Evolutionary conservation across 1,284 basidiomycete species (phyloP), one percentile per base, ranked within the genome.

Genomic region (Rhodotorula glutinis): DNA sequence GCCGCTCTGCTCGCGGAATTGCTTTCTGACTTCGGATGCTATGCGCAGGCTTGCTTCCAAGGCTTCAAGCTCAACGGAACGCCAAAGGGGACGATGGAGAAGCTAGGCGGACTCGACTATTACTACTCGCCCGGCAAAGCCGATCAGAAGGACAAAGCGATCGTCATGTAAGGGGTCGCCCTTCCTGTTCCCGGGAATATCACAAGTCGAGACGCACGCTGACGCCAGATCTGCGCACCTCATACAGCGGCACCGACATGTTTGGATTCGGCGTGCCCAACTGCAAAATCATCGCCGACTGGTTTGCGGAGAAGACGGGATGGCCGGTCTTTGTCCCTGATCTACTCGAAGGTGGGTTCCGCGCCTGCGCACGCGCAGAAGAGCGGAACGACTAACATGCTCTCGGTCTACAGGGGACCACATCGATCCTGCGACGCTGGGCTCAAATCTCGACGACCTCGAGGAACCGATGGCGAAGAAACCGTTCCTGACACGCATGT

Each of bases 281-380:
- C 56, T n/a, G 54, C 55, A 61, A 58, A 46, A 27, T 68, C 38
- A 40, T 64, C 14, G 66, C 66, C 11, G 66, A 68, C 46, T 41
- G 41, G 30, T 49, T 67, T 25, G 60, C 65, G 2, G 33, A 25
- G 1, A 25, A 30, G 7, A 57, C 61, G 2, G 60, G 59, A 5
- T 5, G 49, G 5, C 30, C 29, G 5, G 61, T 62, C 47, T 63
- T 53, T 25, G 65, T 67, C 16, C 65, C 65, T 2, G 65, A 67
- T 29, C 25, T 56, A 9, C 29, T 63, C 14, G 41, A 63, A 27
- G 65, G 65, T 53, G 4, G 33, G 46, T 11, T 27, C 27, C 8
- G 5, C 27, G 3, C n/a, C n/a, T n/a, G n/a, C n/a, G n/a, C n/a
- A n/a, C n/a, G n/a, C n/a, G n/a, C n/a, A n/a, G n/a, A n/a, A n/a